Evolutionary conservation across 257 asterid genomes (phyloP).

Genomic region (Scutellaria galericulata): DNA sequence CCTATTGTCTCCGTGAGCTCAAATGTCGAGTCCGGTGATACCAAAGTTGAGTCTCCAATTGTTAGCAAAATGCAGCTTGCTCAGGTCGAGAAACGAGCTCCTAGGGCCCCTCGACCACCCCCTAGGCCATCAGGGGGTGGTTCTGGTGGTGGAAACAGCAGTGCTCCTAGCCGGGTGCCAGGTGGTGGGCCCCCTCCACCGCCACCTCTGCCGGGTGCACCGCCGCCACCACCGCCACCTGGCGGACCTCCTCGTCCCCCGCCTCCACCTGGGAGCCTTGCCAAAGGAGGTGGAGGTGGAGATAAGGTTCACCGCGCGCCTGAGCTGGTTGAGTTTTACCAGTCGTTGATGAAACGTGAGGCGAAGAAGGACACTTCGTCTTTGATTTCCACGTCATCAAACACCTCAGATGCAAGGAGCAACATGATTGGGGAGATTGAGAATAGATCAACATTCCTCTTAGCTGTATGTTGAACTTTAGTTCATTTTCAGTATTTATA

Average conservation of each 20-base stretch:
- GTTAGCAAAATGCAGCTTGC: slow-evolving; percentile 79
- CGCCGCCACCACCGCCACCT: slow-evolving; percentile 82
- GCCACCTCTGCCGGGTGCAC: slow-evolving; percentile 83
- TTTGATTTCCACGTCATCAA: slow-evolving; percentile 64
- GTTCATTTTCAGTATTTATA: not conserved
- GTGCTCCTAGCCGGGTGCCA: slow-evolving; percentile 42
- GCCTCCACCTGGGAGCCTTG: slow-evolving; percentile 80
- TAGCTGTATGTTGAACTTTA: slow-evolving; percentile 68
- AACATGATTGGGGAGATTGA: slow-evolving; percentile 98
- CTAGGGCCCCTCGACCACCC: slow-evolving; percentile 87
- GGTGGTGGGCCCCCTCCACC: slow-evolving; percentile 72
- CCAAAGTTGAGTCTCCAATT: slow-evolving; percentile 53
- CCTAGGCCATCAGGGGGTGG: slow-evolving; percentile 68
- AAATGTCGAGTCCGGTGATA: slow-evolving; percentile 52
- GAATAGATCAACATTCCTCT: slow-evolving; percentile 83
- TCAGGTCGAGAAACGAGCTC: slow-evolving; percentile 78
- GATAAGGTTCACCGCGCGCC: slow-evolving; percentile 97
- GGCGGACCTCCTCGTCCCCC: slow-evolving; percentile 93
- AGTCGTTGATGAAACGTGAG: slow-evolving; percentile 89
- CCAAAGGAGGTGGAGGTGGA: slow-evolving; percentile 63
- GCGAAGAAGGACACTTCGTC: slow-evolving; percentile 79
- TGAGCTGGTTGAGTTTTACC: slow-evolving; percentile 95
- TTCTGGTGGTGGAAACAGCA: slow-evolving; percentile 40
- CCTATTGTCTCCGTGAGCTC: slow-evolving; percentile 55
- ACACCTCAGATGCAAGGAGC: slow-evolving; percentile 78